Base-by-base conservation (phyloP, 1,139 yeast species). In the Sugiyamaella pinicola region DNA sequence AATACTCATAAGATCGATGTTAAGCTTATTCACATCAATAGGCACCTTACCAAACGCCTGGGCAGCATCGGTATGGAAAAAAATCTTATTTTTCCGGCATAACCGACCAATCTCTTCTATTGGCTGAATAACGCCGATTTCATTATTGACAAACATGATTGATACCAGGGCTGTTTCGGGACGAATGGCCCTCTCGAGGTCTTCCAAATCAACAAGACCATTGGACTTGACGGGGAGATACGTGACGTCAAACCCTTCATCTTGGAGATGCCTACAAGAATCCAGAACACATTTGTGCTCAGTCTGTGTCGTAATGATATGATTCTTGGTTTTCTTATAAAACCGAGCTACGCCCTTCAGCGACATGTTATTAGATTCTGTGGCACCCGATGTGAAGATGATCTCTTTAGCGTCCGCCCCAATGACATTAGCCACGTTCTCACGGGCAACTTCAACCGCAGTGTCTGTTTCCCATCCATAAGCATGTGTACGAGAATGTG, bases 381-480 rank as follows among this genome's bases (percentile, higher is more conserved):
- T 93, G 55, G 99, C 99, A 56, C 99, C 99, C 4, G 96, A 86
- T 0, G 98, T 93, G 76, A 93, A 91, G 52, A 93, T 86, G 63
- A 93, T 93, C 73, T 95, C 99, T 74, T 91, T 93, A 47, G 98
- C 90, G 69, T 93, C 97, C 22, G 99, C 99, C 35, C 83, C 82
- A 62, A 95, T 90, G 51, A 93, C 80, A 37, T 77, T 76, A 3
- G 99, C 98, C 53, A 93, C 78, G 63, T 90, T 79, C 51, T 75
- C 78, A 65, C 99, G 82, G 2, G 99, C 96, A 53, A 75, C 76
- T 67, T 93, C 99, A 33, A 95, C 95, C 56, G 87, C 96, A 62
- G 80, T 81, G 55, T 91, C 97, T 4, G 99, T 87, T 73, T 93
- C 99, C 99, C 99, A 93, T 34, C 99, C 99, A 69, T 93, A 93